A percentile compares a stretch with the other conserved stretches of the same genome.
Evolutionary conservation across 352 stramenopile genomes (phyloP).

Genomic region (Globisporangium barbulae): DNA sequence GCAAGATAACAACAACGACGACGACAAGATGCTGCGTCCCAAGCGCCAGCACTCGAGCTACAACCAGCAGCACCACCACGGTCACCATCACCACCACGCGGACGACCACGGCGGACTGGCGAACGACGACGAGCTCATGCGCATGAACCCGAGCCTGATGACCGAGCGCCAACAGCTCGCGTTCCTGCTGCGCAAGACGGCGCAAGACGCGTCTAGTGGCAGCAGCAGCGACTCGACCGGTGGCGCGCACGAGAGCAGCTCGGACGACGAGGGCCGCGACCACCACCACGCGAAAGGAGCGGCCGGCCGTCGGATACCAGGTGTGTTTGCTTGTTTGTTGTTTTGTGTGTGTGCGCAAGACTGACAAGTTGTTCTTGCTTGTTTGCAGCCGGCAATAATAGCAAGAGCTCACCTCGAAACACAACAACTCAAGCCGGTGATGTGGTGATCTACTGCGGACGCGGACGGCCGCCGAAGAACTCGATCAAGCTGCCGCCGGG

Average conservation of each 20-base stretch:
- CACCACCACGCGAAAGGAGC: background rate
- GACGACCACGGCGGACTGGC: background rate
- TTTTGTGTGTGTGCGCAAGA: background rate
- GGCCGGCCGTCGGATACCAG: slow-evolving; percentile 7
- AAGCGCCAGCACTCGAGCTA: slow-evolving; percentile 8
- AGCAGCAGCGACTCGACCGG: slow-evolving; percentile 20
- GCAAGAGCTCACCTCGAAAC: slow-evolving; percentile 12
- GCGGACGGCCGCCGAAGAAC: slow-evolving; percentile 25
- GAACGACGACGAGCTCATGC: slow-evolving; percentile 16
- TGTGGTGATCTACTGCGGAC: slow-evolving; percentile 17
- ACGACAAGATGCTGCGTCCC: slow-evolving; percentile 6
- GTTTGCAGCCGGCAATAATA: slow-evolving; percentile 6
- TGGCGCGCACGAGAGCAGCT: slow-evolving; percentile 23
- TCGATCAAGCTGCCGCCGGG: slow-evolving; percentile 19
- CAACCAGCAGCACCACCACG: background rate
- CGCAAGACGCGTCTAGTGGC: slow-evolving; percentile 42
- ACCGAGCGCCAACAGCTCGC: slow-evolving; percentile 82
- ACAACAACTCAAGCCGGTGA: background rate
- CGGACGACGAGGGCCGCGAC: slow-evolving; percentile 14
- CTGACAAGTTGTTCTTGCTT: background rate
- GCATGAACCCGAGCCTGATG: slow-evolving; percentile 64
- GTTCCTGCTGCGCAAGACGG: slow-evolving; percentile 75
- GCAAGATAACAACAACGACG: background rate
- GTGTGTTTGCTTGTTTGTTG: slow-evolving; percentile 2
- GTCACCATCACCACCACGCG: background rate